These are phyloP conservation scores for Scutellaria minor DNA, from an alignment of 257 asterid genomes.

Conservation along the genomic window DNA sequence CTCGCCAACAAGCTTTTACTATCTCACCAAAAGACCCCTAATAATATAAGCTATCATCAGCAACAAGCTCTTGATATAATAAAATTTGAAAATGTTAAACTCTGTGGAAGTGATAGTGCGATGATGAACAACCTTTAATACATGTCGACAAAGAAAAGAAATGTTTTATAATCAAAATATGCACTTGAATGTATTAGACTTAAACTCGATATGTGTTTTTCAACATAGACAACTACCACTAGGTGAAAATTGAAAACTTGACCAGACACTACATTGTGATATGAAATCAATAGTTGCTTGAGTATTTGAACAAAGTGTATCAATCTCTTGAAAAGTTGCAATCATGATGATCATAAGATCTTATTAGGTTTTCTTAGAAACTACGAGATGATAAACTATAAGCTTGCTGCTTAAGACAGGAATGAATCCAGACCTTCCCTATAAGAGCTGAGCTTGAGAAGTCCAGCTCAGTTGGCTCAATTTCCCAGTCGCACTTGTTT, in stretches of 20 bases:
- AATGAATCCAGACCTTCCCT: slow-evolving; percentile 73
- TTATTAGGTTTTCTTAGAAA: slow-evolving; percentile 1
- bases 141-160: background rate
- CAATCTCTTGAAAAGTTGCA: slow-evolving; percentile 8
- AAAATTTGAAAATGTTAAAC: slow-evolving; percentile 7
- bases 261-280: background rate
- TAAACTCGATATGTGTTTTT: background rate
- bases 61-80: slow-evolving; percentile 35
- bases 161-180: background rate
- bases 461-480: slow-evolving; percentile 90
- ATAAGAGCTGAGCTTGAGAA: slow-evolving; percentile 69
- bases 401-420: slow-evolving; percentile 19
- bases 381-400: background rate
- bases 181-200: background rate
- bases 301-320: slow-evolving; percentile 3
- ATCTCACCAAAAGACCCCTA: slow-evolving; percentile 99
- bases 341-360: background rate
- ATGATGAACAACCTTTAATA: background rate
- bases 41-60: slow-evolving; percentile 46
- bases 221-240: background rate
- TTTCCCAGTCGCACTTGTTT: slow-evolving; percentile 98
- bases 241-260: slow-evolving; percentile 17
- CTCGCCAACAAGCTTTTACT: slow-evolving; percentile 92
- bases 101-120: too few species aligned
- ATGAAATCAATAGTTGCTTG: background rate